These are phyloP conservation scores for Avena eriantha DNA, from an alignment of 176 grass and related monocot species.

Conservation along the genomic window DNA sequence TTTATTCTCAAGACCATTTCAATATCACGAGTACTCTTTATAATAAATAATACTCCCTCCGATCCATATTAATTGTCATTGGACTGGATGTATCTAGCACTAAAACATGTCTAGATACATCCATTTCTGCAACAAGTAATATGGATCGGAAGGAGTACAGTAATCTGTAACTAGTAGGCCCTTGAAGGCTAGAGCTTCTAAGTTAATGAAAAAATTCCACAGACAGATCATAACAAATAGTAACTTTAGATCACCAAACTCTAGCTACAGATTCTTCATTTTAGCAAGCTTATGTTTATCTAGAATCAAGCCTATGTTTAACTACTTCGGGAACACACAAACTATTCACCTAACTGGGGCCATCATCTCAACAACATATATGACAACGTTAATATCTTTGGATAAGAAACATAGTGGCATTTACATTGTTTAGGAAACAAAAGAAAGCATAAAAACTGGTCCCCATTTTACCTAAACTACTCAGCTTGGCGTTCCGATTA, in stretches of 20 bases:
- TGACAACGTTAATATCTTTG: neutral
- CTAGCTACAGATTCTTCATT: neutral
- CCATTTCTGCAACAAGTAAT: no score
- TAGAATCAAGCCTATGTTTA: neutral
- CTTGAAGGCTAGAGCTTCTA: no score
- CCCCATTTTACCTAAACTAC: slow-evolving; percentile 1
- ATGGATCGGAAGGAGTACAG: no score
- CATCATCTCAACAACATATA: neutral
- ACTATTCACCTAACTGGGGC: neutral
- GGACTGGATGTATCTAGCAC: no score
- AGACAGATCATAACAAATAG: neutral
- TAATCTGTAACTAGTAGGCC: no score
- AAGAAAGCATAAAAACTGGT: neutral
- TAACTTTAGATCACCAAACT: slow-evolving; percentile 13
- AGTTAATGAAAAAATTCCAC: neutral
- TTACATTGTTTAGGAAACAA: neutral
- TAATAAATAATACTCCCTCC: neutral
- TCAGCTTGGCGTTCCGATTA: neutral
- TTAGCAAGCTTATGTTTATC: neutral
- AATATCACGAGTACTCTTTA: neutral
- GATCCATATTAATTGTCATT: no score
- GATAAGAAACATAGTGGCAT: neutral
- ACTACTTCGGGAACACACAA: neutral
- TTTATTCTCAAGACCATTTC: neutral
- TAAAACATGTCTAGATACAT: no score